Evolutionary conservation across 2,329 filamentous ascomycete species (phyloP).

Genomic region (Scytalidium sp.): DNA sequence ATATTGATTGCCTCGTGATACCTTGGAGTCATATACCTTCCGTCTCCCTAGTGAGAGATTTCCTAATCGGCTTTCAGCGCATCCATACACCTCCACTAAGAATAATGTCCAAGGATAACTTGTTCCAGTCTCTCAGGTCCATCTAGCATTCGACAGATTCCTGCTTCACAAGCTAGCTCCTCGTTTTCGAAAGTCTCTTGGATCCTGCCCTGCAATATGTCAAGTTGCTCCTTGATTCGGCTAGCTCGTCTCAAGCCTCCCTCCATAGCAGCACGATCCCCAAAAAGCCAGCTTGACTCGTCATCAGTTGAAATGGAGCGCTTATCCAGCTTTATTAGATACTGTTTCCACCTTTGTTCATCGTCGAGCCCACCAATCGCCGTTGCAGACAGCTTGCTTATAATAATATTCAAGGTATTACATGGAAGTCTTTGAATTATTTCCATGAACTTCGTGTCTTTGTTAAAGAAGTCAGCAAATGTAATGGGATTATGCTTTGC

Average conservation of each 20-base stretch:
- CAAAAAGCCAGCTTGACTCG: background rate
- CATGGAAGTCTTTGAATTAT: conserved; percentile 16
- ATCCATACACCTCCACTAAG: no score
- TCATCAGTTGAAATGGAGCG: background rate
- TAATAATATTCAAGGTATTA: conserved; percentile 17
- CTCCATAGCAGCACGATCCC: conserved; percentile 8
- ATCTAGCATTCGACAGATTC: conserved; percentile 10
- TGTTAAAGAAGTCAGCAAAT: conserved; percentile 22
- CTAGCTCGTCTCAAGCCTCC: background rate
- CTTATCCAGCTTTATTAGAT: conserved; percentile 14
- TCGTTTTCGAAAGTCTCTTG: conserved; percentile 18
- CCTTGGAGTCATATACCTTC: no score
- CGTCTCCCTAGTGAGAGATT: no score
- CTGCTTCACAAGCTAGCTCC: conserved; percentile 10
- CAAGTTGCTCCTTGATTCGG: conserved; percentile 10
- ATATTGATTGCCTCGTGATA: no score
- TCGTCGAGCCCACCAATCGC: background rate
- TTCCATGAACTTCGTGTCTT: conserved; percentile 14
- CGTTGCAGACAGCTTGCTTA: conserved; percentile 15
- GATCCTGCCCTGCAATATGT: conserved; percentile 16
- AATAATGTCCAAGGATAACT: no score
- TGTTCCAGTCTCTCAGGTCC: background rate
- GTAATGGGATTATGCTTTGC: conserved; percentile 11
- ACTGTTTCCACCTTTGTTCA: background rate
- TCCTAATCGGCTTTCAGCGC: no score